Evolutionary conservation across 2,329 filamentous ascomycete species (phyloP).

Genomic region (Calonectria pauciramosa): DNA sequence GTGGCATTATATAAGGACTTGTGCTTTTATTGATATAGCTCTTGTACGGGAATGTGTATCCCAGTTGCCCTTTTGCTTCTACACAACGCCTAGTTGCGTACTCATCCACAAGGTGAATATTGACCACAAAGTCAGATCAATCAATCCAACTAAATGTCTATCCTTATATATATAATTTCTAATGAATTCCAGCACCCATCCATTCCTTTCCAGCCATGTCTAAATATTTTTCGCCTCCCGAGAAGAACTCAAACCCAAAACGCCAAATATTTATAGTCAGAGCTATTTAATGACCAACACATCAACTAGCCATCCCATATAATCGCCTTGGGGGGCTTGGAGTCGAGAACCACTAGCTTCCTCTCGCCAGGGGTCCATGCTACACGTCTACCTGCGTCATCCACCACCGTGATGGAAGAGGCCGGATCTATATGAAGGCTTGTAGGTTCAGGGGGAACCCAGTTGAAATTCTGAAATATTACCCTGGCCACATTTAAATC

Average conservation of each 20-base stretch:
- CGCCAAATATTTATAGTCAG: background rate
- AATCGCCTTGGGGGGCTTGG: conserved; percentile 4
- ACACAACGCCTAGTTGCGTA: too few relatives aligned
- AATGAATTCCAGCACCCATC: background rate
- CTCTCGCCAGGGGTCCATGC: conserved; percentile 37
- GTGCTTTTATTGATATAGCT: background rate
- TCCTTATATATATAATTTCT: background rate
- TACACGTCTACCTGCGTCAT: conserved; percentile 41
- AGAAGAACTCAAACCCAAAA: background rate
- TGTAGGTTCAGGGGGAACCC: conserved; percentile 48
- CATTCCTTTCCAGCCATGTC: too few relatives aligned
- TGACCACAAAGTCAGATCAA: too few relatives aligned
- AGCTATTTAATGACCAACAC: background rate
- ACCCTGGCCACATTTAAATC: conserved; percentile 55
- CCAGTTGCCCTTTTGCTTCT: background rate
- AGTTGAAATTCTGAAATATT: conserved; percentile 60
- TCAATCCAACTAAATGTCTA: background rate
- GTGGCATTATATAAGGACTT: background rate
- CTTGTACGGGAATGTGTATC: background rate
- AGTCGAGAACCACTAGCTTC: conserved; percentile 39
- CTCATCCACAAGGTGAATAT: background rate
- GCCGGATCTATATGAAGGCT: conserved; percentile 32
- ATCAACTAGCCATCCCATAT: background rate
- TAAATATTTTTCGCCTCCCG: background rate
- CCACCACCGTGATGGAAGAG: conserved; percentile 35